Percentiles rank a stretch among this genome's conserved stretches.
phyloP scores from a whole-genome alignment of 2,329 filamentous ascomycete genomes.

The Nigrospora sphaerica region DNA sequence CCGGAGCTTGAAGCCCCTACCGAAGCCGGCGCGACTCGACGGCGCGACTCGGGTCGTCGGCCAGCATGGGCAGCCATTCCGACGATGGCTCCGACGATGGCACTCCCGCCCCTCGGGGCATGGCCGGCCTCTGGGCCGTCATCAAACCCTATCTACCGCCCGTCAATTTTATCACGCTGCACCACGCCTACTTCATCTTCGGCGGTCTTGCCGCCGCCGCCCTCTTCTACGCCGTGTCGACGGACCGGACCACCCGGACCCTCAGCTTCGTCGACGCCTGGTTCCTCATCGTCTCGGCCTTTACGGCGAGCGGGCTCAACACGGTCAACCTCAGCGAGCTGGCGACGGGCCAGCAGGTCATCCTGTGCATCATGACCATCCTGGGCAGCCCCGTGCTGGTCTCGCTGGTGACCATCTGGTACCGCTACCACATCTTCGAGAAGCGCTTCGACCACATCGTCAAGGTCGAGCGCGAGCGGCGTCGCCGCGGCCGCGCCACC shows the following conservation, averaged over 20 bases:
- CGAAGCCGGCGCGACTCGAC: no score
- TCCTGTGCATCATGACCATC: conserved; percentile 57
- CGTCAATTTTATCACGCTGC: conserved; percentile 56
- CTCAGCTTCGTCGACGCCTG: conserved; percentile 57
- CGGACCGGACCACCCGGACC: conserved; percentile 30
- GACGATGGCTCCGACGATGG: no score
- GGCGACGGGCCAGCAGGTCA: conserved; percentile 59
- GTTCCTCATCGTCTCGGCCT: conserved; percentile 57
- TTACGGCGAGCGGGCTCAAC: conserved; percentile 56
- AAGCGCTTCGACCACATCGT: conserved; percentile 49
- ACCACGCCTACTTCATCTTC: conserved; percentile 58
- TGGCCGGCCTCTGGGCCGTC: background rate
- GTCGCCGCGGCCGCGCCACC: conserved; percentile 15
- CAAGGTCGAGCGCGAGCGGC: conserved; percentile 28
- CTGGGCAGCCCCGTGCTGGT: conserved; percentile 59
- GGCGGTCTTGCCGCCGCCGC: conserved; percentile 47
- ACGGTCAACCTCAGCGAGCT: conserved; percentile 57
- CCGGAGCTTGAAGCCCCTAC: no score
- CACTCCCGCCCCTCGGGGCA: no score
- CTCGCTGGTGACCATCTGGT: conserved; percentile 53
- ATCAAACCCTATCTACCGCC: conserved; percentile 26
- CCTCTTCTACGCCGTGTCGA: conserved; percentile 53
- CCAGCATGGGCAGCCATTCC: no score
- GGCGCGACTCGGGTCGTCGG: no score
- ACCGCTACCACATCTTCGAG: conserved; percentile 57